Base-by-base conservation (phyloP, 73 alveolate genomes). In the Paramecium biaurelia region DNA sequence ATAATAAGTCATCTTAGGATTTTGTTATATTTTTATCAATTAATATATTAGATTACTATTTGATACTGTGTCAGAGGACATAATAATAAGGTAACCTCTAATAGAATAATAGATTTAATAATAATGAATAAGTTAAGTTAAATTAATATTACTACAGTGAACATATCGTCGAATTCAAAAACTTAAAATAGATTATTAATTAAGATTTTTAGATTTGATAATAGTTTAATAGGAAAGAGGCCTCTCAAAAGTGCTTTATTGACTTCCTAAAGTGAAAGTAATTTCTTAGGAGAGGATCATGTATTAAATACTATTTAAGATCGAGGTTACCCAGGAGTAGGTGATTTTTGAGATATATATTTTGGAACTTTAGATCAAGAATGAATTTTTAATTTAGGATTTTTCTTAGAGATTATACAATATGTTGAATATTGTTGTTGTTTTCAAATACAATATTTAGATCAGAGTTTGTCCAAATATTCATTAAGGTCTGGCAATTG, bases 401-500 rank as follows among this genome's bases (percentile, higher is more conserved):
- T 1, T 53, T 7, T 53, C 28, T 53, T 53, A 53, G 18, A 53
- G 68, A 53, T n/a, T 53, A 2, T 18, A 18, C 32, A 53, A 15
- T 53, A 53, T 53, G 5, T 47, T 12, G 8, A 47, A 47, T 47
- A 47, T 12, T 47, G 7, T 12, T 47, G 26, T 12, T 47, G 23
- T 47, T 14, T 47, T 47, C 0, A 47, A 47, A 47, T 47, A 47
- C 58, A 47, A 21, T 21, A 41, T 76, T 24, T 38, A 38, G 21
- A 92, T 96, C 96, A 96, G 72, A 96, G 94, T 95, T 93, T 96
- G 93, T 97, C 99, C 93, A 95, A 87, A 96, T 90, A 97, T 94
- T 97, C 96, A 89, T 95, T 97, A 76, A 96, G 96, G 85, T 92
- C 92, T n/a, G 99, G 99, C 85, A 96, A 89, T 57, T 94, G 98